phyloP scores from a whole-genome alignment of 192 early-diverging fungal species.

The Neocallimastix lanati region DNA sequence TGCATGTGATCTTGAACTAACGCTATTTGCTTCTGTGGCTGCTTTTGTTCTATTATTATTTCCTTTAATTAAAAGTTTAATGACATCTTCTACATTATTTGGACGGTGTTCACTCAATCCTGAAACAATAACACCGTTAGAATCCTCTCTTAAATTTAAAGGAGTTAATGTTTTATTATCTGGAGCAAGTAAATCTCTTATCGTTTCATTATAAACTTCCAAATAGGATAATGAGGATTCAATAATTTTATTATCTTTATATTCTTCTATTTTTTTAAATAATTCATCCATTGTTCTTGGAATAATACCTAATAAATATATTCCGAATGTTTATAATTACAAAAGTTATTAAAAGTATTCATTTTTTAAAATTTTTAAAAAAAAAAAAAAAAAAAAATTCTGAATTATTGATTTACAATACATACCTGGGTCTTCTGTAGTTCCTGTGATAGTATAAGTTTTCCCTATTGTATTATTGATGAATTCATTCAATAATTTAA shows the following conservation, averaged over 20 bases:
- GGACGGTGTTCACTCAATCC: slow-evolving; percentile 51
- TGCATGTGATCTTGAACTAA: slow-evolving; percentile 56
- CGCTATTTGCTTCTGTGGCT: slow-evolving; percentile 54
- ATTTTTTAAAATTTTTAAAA: too few relatives aligned
- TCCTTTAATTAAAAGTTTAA: slow-evolving; percentile 30
- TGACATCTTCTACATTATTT: slow-evolving; percentile 24
- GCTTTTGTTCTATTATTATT: slow-evolving; percentile 57
- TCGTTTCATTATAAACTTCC: slow-evolving; percentile 42
- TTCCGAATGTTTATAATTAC: too few relatives aligned
- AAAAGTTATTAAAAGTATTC: too few relatives aligned
- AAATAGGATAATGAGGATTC: slow-evolving; percentile 22
- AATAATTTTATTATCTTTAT: slow-evolving; percentile 3
- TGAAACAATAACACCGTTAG: slow-evolving; percentile 41
- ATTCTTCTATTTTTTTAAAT: slow-evolving; percentile 22
- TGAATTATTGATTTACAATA: too few relatives aligned
- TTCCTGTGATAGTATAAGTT: slow-evolving; percentile 65
- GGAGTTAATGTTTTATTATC: slow-evolving; percentile 8
- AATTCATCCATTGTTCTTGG: slow-evolving; percentile 42
- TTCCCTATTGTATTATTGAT: slow-evolving; percentile 7
- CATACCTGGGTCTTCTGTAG: slow-evolving; percentile 21
- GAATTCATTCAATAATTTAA: too few relatives aligned
- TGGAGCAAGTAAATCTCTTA: slow-evolving; percentile 34
- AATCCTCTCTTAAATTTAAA: slow-evolving; percentile 62
- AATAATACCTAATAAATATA: slow-evolving; percentile 29
- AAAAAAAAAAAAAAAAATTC: too few relatives aligned